Conservation (phyloP, 2,329 filamentous ascomycete species). For the Fusarium brevicatenulatum region DNA sequence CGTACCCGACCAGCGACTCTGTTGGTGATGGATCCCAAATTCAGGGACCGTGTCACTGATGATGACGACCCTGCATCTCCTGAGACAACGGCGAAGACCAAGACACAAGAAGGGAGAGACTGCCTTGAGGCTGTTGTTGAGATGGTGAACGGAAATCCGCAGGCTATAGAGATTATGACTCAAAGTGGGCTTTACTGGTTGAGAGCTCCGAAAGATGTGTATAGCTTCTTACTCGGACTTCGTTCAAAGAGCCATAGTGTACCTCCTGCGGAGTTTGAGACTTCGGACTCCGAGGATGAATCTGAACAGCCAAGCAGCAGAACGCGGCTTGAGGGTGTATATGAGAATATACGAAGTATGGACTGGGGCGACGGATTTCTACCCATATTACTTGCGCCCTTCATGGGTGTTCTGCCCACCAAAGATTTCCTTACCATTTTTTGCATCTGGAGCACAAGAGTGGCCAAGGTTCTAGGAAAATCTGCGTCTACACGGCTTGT, state of each 20-base stretch:
- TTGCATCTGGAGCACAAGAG: not conserved
- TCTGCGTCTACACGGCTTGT: not conserved
- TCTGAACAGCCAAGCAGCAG: not conserved
- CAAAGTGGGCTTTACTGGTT: not conserved
- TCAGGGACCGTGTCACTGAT: not conserved
- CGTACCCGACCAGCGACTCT: not conserved
- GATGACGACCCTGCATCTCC: not conserved
- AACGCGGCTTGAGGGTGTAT: not conserved
- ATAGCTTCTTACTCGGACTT: not conserved
- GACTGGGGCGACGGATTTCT: not conserved
- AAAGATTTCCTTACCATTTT: not conserved
- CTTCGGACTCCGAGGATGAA: not conserved
- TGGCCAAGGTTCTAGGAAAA: not conserved
- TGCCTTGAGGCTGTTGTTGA: not conserved
- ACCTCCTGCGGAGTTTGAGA: not conserved
- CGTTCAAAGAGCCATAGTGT: not conserved
- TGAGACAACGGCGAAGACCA: not conserved
- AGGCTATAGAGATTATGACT: not conserved
- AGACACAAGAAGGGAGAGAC: not conserved
- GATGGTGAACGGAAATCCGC: not conserved
- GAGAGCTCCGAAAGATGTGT: not conserved
- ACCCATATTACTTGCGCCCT: not conserved
- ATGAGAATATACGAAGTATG: not conserved
- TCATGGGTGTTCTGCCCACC: not conserved
- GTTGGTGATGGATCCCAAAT: not conserved